Base-by-base conservation (phyloP, 2,329 filamentous ascomycete genomes). In the Fusarium marasasianum region DNA sequence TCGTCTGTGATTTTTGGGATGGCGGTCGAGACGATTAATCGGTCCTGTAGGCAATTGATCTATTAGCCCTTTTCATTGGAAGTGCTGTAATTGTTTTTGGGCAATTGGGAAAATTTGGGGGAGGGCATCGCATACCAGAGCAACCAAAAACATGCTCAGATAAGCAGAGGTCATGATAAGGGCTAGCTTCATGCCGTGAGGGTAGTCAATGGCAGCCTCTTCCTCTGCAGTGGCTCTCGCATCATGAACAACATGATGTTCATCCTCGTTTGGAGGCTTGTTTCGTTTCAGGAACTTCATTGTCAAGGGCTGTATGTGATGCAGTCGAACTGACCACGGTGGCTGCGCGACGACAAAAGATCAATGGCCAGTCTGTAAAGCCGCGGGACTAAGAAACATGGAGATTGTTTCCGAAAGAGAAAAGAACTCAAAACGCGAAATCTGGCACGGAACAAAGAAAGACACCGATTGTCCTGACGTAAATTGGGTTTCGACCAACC, bases 1-100 rank as follows among this genome's bases (percentile, higher is more conserved):
- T 85, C 81, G 69, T 82, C 83, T 4, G 86, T 87, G 68, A 88
- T 87, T 45, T 84, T 84, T 3, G 86, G 86, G 44, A 88, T 87
- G 9, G 85, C 86, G 0, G 86, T 87, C 8, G 84, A 85, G 24
- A 87, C 82, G 59, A 88, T 87, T 6, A 62, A 22, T 40, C 50
- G 13, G 10, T 62, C 59, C 47, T 61, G 44, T 26, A 26, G 6
- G 11, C 3, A 57, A 45, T 57, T n/a, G 29, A 43, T 13, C 3
- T 8, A 9, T 57, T 22, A 57, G 29, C 17, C 10, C 3, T 17
- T 22, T 8, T 20, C 22, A n/a, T 41, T n/a, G 31, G 31, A 14
- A 14, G 31, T 33, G 13, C 31, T 33, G 31, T 33, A 33, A 33
- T 14, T 33, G 31, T 33, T 33, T 33, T 33, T 1, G 13, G 13